Conservation (phyloP, 352 stramenopile species). For the Phytophthora cryptogea region DNA sequence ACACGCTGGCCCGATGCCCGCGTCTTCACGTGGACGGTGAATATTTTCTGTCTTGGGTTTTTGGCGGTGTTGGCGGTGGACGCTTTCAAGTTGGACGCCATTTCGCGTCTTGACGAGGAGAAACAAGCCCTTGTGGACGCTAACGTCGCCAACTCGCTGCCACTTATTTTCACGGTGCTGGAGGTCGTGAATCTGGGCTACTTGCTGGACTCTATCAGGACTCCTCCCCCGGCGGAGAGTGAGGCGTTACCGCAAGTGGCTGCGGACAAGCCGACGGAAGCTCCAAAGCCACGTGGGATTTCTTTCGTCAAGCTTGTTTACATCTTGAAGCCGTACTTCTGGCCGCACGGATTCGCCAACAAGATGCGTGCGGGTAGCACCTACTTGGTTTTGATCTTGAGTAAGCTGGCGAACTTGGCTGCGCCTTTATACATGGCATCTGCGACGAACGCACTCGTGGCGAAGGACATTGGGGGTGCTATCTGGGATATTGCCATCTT, state of each 20-base stretch:
- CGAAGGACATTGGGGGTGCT: conserved; percentile 48
- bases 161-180: conserved; percentile 85
- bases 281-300: conserved; percentile 57
- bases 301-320: conserved; percentile 86
- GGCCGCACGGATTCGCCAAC: conserved; percentile 72
- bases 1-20: conserved; percentile 50
- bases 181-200: conserved; percentile 82
- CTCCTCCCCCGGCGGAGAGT: conserved; percentile 27
- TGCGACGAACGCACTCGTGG: conserved; percentile 92
- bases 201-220: conserved; percentile 57
- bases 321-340: conserved; percentile 90
- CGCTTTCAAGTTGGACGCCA: conserved; percentile 73
- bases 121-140: conserved; percentile 57
- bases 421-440: conserved; percentile 93
- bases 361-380: conserved; percentile 88
- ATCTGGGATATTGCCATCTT: conserved; percentile 80
- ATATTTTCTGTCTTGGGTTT: conserved; percentile 60
- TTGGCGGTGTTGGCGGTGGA: conserved; percentile 68
- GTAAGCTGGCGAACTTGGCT: conserved; percentile 93
- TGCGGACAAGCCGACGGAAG: conserved; percentile 33
- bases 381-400: conserved; percentile 92
- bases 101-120: conserved; percentile 60
- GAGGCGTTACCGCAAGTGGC: conserved; percentile 33
- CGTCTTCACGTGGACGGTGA: conserved; percentile 46
- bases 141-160: conserved; percentile 84